A percentile compares a stretch with the other conserved stretches of the same genome.
These are phyloP conservation scores for Trypanosoma lewisi DNA, from an alignment of 208 protist genomes.

Conservation along the genomic window DNA sequence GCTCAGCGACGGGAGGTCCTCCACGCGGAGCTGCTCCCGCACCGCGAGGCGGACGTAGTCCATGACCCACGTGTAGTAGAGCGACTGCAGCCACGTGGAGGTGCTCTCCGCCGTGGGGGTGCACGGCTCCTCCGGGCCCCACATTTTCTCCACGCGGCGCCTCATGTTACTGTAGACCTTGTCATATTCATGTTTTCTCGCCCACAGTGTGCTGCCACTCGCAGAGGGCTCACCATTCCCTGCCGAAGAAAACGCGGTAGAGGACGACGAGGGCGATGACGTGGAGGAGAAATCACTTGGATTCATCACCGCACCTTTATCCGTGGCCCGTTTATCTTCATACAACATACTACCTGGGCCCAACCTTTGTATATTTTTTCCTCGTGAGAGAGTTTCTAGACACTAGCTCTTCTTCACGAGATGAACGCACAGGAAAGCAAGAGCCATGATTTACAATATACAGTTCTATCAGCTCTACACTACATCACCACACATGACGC, in stretches of 20 bases:
- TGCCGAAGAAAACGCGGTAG: not conserved
- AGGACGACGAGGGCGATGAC: not conserved
- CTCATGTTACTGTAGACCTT: slow-evolving; percentile 10
- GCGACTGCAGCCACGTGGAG: slow-evolving; percentile 31
- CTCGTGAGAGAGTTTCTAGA: too few species aligned
- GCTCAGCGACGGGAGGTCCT: slow-evolving; percentile 31
- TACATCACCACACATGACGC: too few species aligned
- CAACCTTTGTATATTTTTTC: not conserved
- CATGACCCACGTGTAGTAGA: slow-evolving; percentile 54
- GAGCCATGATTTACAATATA: not conserved
- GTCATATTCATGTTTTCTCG: not conserved
- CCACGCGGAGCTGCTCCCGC: slow-evolving; percentile 39
- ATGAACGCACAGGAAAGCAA: not conserved
- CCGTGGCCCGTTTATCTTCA: not conserved
- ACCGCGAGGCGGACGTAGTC: slow-evolving; percentile 32
- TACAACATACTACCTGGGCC: not conserved
- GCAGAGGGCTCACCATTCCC: not conserved
- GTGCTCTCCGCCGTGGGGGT: slow-evolving; percentile 32
- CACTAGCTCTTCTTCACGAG: too few species aligned
- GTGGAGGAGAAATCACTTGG: not conserved
- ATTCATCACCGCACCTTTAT: not conserved
- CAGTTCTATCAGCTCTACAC: not conserved
- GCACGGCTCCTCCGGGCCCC: slow-evolving; percentile 48
- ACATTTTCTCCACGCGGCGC: slow-evolving; percentile 34
- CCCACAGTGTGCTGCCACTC: not conserved